Evolutionary conservation across 2,329 filamentous ascomycete genomes (phyloP).

Genomic region (Ceratocystis huliohia): DNA sequence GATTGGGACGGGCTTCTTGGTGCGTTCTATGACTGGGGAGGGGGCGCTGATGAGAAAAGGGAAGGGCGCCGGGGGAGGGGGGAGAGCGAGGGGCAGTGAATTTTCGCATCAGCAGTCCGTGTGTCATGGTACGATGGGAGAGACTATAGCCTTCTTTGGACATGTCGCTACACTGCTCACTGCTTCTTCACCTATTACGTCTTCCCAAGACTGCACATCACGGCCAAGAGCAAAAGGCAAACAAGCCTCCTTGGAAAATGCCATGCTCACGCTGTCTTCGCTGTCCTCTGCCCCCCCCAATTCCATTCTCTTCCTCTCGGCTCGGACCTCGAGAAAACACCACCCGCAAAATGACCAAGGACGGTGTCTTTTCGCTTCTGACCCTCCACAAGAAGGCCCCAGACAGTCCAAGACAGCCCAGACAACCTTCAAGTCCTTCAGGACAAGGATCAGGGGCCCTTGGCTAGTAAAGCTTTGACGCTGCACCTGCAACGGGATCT

Average conservation of each 20-base stretch:
- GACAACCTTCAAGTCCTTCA: slow-evolving; percentile 11
- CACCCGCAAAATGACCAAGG: slow-evolving; percentile 9
- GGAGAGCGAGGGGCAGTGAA: background rate
- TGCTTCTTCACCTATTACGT: too few species aligned
- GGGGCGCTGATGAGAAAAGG: background rate
- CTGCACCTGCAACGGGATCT: slow-evolving; percentile 3
- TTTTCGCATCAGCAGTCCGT: background rate
- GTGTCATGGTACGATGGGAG: background rate
- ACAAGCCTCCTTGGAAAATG: background rate
- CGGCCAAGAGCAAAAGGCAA: too few species aligned
- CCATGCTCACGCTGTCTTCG: background rate
- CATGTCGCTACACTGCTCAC: too few species aligned
- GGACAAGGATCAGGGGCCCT: slow-evolving; percentile 1
- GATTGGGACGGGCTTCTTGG: background rate
- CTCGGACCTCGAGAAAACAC: slow-evolving; percentile 3
- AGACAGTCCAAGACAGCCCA: background rate
- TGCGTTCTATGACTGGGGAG: slow-evolving; percentile 5
- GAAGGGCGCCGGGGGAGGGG: background rate
- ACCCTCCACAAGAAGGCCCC: background rate
- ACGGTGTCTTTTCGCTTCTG: slow-evolving; percentile 10
- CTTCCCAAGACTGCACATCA: too few species aligned
- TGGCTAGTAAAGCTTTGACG: slow-evolving; percentile 6
- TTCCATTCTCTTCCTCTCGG: slow-evolving; percentile 1
- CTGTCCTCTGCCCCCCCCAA: background rate
- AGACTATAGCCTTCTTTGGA: background rate